Evolutionary conservation across 306 rosid genomes (phyloP), one percentile per base, ranked within the genome.

Genomic region (Trichosanthes cucumerina): DNA sequence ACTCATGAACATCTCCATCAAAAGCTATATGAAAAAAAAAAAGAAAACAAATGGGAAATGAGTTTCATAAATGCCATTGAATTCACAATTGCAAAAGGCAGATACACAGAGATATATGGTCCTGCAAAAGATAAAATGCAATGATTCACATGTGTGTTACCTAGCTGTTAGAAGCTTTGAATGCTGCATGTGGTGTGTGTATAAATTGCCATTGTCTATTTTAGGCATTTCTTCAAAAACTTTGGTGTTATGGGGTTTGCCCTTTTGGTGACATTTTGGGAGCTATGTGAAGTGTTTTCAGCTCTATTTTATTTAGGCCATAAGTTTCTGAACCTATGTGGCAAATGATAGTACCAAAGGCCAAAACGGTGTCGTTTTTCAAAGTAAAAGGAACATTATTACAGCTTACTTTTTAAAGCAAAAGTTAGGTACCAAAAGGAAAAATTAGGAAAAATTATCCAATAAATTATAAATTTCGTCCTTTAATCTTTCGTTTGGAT

Each of bases 111-210:
- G 65, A 59, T n/a, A n/a, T n/a, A n/a, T 65, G 72, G 72, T 65
- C 72, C 72, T 36, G 3, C 46, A 18, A 65, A 4, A 36, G 6
- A n/a, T 23, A 63, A 34, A 65, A 65, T 34, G 72, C 44, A 65
- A 65, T 65, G 46, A 65, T 65, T 15, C 47, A 15, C 70, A 64
- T 64, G 26, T 36, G 47, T 65, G 16, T 12, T 9, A 24, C 19
- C 4, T 59, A 26, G 36, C 36, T 59, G 47, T 36, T 65, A 9
- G 33, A 28, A 28, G 72, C 72, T 65, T 65, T 65, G 26, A 65
- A 65, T 65, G 47, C 72, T 65, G 47, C 72, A 65, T 38, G 72
- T 65, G 47, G 72, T 65, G 72, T 65, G 71, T 64, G 47, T 69
- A 44, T 41, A 69, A 39, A n/a, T 39, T 68, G 47, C 74, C 74